Base-by-base conservation (phyloP, 164 flowering plant genomes). In the Stephania cephalantha region DNA sequence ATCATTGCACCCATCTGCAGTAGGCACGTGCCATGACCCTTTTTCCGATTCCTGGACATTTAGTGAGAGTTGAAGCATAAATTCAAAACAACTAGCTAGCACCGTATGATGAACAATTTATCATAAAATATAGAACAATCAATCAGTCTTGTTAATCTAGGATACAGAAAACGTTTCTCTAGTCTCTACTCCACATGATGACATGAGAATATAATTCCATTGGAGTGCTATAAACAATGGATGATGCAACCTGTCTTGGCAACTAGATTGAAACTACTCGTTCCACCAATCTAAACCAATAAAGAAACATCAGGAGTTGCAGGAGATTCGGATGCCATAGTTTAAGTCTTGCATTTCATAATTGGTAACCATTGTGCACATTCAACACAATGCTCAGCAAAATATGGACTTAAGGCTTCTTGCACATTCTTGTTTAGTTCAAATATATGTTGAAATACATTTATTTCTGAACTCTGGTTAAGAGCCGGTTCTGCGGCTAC, bases 11-110 rank as follows among this genome's bases (percentile, higher is more conserved):
- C 84, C 85, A 8, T 77, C 81, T 22, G 82, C 80, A 18, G 90
- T 15, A 7, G 98, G 98, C 30, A 91, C 85, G 71, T 93, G 96
- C 98, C 98, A 93, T 20, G 87, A 82, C 71, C 98, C 95, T 17
- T 85, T 86, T 68, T 78, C 93, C 42, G 93, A 91, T 82, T 93
- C 97, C 95, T 93, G 85, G 45, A 71, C 10, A 69, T 8, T 25
- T 13, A 20, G 25, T 50, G 61, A 68, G 11, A 53, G 61, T 45
- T 11, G 9, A 7, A 20, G 13, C 65, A 68, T 11, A 65, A 25
- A 15, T 10, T 17, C 55, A 64, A 18, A 63, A 63, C 25, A 63
- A 63, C 66, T n/a, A 18, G 20, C 29, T 20, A 17, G 66, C 18
- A 50, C 55, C 11, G 9, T 50, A 50, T 50, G 55, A 9, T 9